phyloP scores from a whole-genome alignment of 495 filamentous ascomycete species.

The Lindgomyces ingoldianus region DNA sequence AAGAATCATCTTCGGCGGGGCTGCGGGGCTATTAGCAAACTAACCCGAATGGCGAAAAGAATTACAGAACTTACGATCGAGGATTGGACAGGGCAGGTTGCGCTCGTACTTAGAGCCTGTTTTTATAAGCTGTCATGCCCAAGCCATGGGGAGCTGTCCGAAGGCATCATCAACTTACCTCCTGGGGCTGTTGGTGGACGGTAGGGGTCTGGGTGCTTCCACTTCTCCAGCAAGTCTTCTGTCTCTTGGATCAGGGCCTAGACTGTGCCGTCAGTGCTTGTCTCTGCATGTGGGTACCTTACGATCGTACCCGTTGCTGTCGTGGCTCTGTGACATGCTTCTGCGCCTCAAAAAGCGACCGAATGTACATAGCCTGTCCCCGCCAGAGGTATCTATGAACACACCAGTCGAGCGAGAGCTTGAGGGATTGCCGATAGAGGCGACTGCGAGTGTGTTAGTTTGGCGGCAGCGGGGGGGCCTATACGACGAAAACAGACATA shows the following conservation, averaged over 20 bases:
- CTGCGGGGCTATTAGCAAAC: conserved; percentile 55
- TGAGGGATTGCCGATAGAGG: conserved; percentile 89
- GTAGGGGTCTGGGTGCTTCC: conserved; percentile 98
- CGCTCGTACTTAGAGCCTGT: conserved; percentile 94
- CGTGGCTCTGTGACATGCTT: conserved; percentile 80
- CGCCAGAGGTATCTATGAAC: conserved; percentile 90
- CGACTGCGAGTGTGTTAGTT: conserved; percentile 59
- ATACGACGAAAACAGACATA: conserved; percentile 22
- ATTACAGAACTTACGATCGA: conserved; percentile 68
- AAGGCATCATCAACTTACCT: conserved; percentile 60
- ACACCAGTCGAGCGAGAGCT: conserved; percentile 91
- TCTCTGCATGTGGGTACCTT: neutral
- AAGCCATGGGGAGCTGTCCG: neutral
- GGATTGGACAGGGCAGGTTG: conserved; percentile 76
- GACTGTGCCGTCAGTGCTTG: conserved; percentile 5
- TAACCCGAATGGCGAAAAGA: no score
- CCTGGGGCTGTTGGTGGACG: conserved; percentile 84
- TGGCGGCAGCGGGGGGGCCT: neutral
- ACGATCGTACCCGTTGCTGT: conserved; percentile 71
- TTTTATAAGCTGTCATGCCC: neutral
- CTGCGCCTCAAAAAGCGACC: conserved; percentile 93
- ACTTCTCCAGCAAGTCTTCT: conserved; percentile 82
- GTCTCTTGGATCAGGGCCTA: conserved; percentile 82
- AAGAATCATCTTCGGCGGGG: conserved; percentile 52
- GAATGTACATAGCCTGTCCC: conserved; percentile 92